Conservation (phyloP, 495 filamentous ascomycete genomes). For the Penicillium canescens region DNA sequence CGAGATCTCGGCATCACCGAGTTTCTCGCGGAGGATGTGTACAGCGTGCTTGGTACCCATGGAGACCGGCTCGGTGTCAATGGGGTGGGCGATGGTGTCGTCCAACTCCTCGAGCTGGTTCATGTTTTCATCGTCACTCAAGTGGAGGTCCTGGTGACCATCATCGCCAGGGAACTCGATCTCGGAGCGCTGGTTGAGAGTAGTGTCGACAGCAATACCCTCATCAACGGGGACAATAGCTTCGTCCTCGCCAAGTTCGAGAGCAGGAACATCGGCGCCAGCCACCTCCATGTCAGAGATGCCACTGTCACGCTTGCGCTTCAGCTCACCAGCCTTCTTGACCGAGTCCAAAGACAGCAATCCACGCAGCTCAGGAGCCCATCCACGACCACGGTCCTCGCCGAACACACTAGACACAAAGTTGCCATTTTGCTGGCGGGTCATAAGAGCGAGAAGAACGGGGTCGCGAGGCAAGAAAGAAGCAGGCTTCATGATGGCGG, state of each 20-base stretch:
- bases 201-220: constrained; percentile 54
- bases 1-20: constrained; percentile 62
- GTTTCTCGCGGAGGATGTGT: constrained; percentile 86
- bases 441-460: constrained; percentile 80
- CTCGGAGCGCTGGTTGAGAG: constrained; percentile 44
- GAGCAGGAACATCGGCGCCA: constrained; percentile 61
- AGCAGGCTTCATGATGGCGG: constrained; percentile 75
- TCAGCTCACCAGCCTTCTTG: constrained; percentile 74
- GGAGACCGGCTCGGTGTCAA: constrained; percentile 80
- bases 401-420: constrained; percentile 79
- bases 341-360: constrained; percentile 82
- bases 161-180: constrained; percentile 69
- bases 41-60: constrained; percentile 92
- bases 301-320: constrained; percentile 91
- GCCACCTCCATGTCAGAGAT: constrained; percentile 76
- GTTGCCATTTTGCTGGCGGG: constrained; percentile 81
- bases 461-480: constrained; percentile 85
- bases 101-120: constrained; percentile 62
- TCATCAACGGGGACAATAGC: constrained; percentile 44
- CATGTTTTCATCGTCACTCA: constrained; percentile 57
- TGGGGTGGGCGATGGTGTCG: constrained; percentile 75
- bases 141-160: constrained; percentile 37
- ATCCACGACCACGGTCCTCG: constrained; percentile 71
- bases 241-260: constrained; percentile 70
- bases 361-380: constrained; percentile 89